Conservation (phyloP, 1,139 yeast genomes). For the Entelexis paramagnoliae region DNA sequence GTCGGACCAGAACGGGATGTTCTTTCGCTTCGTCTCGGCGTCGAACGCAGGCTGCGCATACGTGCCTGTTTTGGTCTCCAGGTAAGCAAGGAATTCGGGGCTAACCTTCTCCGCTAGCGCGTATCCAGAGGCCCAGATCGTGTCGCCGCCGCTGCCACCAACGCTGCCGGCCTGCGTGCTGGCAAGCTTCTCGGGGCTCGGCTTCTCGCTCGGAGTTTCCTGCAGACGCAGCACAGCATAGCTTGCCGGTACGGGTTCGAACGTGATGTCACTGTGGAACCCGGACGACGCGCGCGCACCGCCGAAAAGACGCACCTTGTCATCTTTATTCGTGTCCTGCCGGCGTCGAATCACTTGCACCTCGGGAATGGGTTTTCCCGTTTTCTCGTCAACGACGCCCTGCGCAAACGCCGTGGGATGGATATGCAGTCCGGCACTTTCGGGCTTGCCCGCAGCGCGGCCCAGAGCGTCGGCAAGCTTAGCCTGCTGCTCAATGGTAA, state of each 20-base stretch:
- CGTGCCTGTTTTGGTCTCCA: constrained; percentile 3
- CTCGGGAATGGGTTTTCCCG: constrained; percentile 6
- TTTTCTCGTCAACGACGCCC: not conserved
- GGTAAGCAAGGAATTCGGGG: constrained; percentile 7
- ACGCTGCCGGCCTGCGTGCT: constrained; percentile 2
- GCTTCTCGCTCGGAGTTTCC: constrained; percentile 7
- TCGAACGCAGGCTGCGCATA: constrained; percentile 4
- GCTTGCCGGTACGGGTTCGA: constrained; percentile 11
- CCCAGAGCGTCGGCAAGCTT: constrained; percentile 7
- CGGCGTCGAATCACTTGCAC: not conserved
- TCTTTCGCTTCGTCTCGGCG: not conserved
- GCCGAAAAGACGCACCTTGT: not conserved
- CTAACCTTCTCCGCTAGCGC: constrained; percentile 11
- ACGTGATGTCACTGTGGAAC: constrained; percentile 12
- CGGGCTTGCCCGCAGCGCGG: constrained; percentile 8
- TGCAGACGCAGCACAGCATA: constrained; percentile 8
- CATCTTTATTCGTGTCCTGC: not conserved
- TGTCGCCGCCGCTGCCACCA: constrained; percentile 9
- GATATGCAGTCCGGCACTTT: constrained; percentile 8
- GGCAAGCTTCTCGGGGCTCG: not conserved
- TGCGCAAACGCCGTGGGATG: constrained; percentile 10
- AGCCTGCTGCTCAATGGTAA: constrained; percentile 9
- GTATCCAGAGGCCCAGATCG: constrained; percentile 8
- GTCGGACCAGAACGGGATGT: constrained; percentile 7
- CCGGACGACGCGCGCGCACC: not conserved